phyloP scores from a whole-genome alignment of 2,329 filamentous ascomycete genomes.

The Diaporthe nobilis region DNA sequence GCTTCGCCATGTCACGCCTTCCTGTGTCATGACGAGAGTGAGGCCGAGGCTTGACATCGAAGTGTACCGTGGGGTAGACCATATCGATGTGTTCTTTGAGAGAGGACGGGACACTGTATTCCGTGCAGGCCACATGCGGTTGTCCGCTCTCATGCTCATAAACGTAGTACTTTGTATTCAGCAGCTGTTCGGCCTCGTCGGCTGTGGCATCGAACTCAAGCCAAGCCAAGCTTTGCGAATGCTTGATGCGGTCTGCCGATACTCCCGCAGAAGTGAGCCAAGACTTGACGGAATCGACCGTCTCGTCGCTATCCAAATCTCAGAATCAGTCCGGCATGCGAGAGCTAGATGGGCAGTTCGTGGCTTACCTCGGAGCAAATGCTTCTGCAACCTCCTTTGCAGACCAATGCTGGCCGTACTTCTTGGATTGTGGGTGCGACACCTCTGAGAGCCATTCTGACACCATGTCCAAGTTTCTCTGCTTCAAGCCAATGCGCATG shows the following conservation, averaged over 20 bases:
- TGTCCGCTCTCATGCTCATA: slow-evolving; percentile 39
- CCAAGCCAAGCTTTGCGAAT: slow-evolving; percentile 39
- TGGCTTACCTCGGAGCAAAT: slow-evolving; percentile 36
- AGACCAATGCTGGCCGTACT: slow-evolving; percentile 41
- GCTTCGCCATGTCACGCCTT: neutral
- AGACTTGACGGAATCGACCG: slow-evolving; percentile 29
- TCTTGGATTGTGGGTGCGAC: slow-evolving; percentile 35
- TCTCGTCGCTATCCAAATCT: slow-evolving; percentile 33
- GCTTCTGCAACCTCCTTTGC: slow-evolving; percentile 37
- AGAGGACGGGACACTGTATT: slow-evolving; percentile 39
- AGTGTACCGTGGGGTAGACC: slow-evolving; percentile 39
- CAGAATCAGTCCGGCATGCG: neutral
- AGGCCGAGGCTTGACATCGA: slow-evolving; percentile 33
- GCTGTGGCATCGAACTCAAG: slow-evolving; percentile 39
- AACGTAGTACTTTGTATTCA: slow-evolving; percentile 40
- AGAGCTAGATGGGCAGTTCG: neutral
- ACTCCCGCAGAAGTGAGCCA: slow-evolving; percentile 39
- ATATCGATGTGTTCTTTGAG: slow-evolving; percentile 41
- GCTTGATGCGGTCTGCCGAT: slow-evolving; percentile 37
- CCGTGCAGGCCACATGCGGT: slow-evolving; percentile 37
- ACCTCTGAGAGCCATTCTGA: slow-evolving; percentile 36
- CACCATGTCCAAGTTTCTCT: slow-evolving; percentile 38
- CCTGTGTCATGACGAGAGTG: neutral
- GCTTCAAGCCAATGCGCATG: slow-evolving; percentile 40
- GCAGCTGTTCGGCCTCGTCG: slow-evolving; percentile 38